Percentiles rank a stretch among this genome's conserved stretches.
phyloP scores from a whole-genome alignment of 495 filamentous ascomycete species.

The Pyrenopolyporus hunteri region DNA sequence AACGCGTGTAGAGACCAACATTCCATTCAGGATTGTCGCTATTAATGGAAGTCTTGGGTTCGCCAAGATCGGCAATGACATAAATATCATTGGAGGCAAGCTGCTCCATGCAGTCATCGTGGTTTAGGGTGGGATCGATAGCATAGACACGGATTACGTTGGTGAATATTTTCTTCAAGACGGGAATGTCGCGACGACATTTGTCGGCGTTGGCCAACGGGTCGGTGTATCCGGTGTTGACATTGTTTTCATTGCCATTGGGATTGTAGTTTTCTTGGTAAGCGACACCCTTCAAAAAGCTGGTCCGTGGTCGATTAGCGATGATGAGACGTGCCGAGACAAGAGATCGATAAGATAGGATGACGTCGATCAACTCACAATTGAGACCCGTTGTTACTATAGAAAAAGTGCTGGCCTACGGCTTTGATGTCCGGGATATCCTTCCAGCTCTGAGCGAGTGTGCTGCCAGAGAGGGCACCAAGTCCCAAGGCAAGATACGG shows the following conservation, averaged over 20 bases:
- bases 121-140: slow-evolving; percentile 77
- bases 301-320: slow-evolving; percentile 18
- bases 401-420: slow-evolving; percentile 44
- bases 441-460: slow-evolving; percentile 38
- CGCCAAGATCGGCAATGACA: slow-evolving; percentile 84
- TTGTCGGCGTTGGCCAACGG: slow-evolving; percentile 72
- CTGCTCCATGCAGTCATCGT: slow-evolving; percentile 81
- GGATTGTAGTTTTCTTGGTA: slow-evolving; percentile 71
- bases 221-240: slow-evolving; percentile 55
- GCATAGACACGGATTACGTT: slow-evolving; percentile 95
- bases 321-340: slow-evolving; percentile 18
- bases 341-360: neutral
- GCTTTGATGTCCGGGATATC: slow-evolving; percentile 38
- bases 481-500: slow-evolving; percentile 34
- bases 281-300: slow-evolving; percentile 81
- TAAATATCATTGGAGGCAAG: slow-evolving; percentile 90
- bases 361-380: slow-evolving; percentile 35
- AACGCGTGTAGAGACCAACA: slow-evolving; percentile 72
- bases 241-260: slow-evolving; percentile 44
- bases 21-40: slow-evolving; percentile 78
- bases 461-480: slow-evolving; percentile 34
- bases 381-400: slow-evolving; percentile 43
- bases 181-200: slow-evolving; percentile 83
- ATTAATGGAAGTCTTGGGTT: slow-evolving; percentile 81
- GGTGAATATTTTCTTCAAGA: slow-evolving; percentile 75